Conservation (phyloP, 2,329 filamentous ascomycete species). For the Phialophora tarda region DNA sequence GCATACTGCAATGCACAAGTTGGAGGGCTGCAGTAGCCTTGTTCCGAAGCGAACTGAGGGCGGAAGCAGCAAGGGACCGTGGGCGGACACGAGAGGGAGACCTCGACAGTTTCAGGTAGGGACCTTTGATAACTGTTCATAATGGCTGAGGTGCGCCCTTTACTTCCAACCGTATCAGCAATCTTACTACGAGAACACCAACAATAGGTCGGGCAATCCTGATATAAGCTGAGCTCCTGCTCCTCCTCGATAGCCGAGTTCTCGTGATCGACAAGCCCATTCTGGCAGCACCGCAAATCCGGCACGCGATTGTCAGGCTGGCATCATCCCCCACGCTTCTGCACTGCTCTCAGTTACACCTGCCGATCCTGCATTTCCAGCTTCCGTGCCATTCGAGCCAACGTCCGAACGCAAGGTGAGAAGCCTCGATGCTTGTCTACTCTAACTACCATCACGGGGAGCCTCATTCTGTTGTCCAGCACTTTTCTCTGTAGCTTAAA, state of each 20-base stretch:
- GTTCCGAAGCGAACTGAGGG: conserved; percentile 1
- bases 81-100: conserved; percentile 1
- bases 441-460: not conserved
- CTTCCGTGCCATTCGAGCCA: conserved; percentile 8
- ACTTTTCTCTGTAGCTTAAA: not conserved
- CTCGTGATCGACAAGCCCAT: conserved; percentile 5
- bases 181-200: not conserved
- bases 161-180: not conserved
- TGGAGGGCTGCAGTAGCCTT: conserved; percentile 15
- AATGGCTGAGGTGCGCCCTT: not conserved
- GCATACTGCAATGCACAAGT: conserved; percentile 3
- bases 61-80: conserved; percentile 6
- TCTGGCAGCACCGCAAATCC: not conserved
- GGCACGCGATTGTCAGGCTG: not conserved
- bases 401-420: not conserved
- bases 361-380: not conserved
- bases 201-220: not conserved
- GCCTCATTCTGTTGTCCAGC: not conserved
- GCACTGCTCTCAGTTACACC: not conserved
- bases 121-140: not conserved
- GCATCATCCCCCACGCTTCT: conserved; percentile 3
- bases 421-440: conserved; percentile 2
- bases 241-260: conserved; percentile 5
- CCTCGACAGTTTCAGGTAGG: not conserved
- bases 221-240: not conserved